Evolutionary conservation across 768 basidiomycete genomes (phyloP), one percentile per base, ranked within the genome.

Genomic region (Pholiota microspora): DNA sequence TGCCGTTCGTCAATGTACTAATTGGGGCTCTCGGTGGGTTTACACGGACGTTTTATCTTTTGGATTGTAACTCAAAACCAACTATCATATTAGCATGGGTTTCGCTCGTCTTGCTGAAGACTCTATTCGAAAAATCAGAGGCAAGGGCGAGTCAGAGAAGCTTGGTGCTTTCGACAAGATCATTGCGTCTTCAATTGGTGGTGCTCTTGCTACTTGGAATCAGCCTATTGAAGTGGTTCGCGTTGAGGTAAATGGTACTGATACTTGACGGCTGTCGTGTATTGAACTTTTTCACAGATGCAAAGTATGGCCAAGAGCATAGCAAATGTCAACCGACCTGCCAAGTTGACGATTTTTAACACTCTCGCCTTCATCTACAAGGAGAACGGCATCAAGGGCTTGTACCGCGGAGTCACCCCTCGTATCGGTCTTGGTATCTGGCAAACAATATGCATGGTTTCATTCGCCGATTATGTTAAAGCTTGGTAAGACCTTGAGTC

Each of bases 361-460:
- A 98, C 95, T 0, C 75, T 98, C 53, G 76, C 71, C n/a, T 98
- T 93, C 74, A 91, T 99, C 67, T 98, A 98, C 83, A 85, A 82
- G 68, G 92, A 94, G 73, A 98, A 96, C 69, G 97, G 97, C 51
- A 78, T 99, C 66, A 94, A 90, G 72, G 97, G 96, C 28, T 78
- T 99, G 28, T 99, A 99, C 79, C 87, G 97, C 46, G 97, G 97
- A 63, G 96, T 99, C 18, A 92, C 94, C 0, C 97, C 97, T 55
- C 92, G 97, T 55, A 92, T 99, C 64, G 97, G 85, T 58, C 84
- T 99, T 56, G 94, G 96, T 56, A 82, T 96, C 68, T 97, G 94
- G 94, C 94, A 97, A 73, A 97, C 94, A 6, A 80, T 98, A 62
- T 99, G 97, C 80, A 99, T 99, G 96, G 96, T 98, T 62, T 94